Conservation (phyloP, 495 filamentous ascomycete genomes). For the Aspergillus egyptiacus region DNA sequence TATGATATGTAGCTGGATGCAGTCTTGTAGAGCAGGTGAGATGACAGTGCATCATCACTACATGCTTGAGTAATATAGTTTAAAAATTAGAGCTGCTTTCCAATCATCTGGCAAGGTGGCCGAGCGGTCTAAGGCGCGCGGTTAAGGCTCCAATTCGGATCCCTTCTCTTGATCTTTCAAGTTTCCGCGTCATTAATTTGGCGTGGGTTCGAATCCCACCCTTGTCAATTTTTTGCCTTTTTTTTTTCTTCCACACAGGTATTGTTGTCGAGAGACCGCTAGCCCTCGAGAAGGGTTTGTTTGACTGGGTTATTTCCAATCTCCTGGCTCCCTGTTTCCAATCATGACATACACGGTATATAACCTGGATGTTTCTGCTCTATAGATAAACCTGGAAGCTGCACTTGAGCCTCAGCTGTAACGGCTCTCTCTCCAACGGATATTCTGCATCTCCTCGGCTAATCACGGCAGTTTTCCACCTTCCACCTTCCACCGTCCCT, state of each 20-base stretch:
- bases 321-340: too few relatives aligned
- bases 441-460: slow-evolving; percentile 15
- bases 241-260: neutral
- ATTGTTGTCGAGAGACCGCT: too few relatives aligned
- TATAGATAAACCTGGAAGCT: too few relatives aligned
- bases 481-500: neutral
- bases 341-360: too few relatives aligned
- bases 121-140: slow-evolving; percentile 18
- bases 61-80: neutral
- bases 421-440: neutral
- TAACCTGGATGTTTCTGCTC: too few relatives aligned
- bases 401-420: too few relatives aligned
- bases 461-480: slow-evolving; percentile 19
- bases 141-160: slow-evolving; percentile 12
- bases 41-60: neutral
- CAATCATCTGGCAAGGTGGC: slow-evolving; percentile 15
- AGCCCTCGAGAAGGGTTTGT: too few relatives aligned
- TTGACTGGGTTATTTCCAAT: too few relatives aligned
- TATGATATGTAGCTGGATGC: too few relatives aligned
- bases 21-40: too few relatives aligned
- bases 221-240: slow-evolving; percentile 27
- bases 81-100: neutral
- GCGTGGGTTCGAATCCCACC: slow-evolving; percentile 45
- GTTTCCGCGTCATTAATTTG: slow-evolving; percentile 21
- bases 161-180: slow-evolving; percentile 6